phyloP scores from a whole-genome alignment of 2,329 filamentous ascomycete genomes.

The Aspergillus alliaceus region DNA sequence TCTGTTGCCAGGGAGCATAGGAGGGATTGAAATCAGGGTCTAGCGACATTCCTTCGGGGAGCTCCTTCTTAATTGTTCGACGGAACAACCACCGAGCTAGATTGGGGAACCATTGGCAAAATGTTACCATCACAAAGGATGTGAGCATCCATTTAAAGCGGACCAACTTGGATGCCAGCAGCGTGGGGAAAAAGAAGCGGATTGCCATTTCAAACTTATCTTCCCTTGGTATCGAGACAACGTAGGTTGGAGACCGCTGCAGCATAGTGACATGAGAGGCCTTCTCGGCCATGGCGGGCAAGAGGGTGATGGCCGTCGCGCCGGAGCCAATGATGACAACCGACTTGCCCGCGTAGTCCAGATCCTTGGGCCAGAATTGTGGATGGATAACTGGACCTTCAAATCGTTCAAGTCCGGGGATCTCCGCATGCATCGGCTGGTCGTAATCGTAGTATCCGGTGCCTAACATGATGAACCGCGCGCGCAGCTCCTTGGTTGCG shows the following conservation, averaged over 20 bases:
- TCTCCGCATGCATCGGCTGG: constrained; percentile 55
- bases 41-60: constrained; percentile 54
- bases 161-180: constrained; percentile 5
- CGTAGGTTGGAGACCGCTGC: constrained; percentile 70
- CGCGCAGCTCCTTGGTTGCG: constrained; percentile 1
- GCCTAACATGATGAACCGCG: constrained; percentile 55
- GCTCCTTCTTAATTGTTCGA: constrained; percentile 41
- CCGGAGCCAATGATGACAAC: constrained; percentile 72
- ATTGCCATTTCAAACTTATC: constrained; percentile 8
- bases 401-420: constrained; percentile 67
- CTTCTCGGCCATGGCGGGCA: constrained; percentile 65
- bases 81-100: constrained; percentile 47
- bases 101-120: constrained; percentile 54
- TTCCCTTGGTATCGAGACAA: constrained; percentile 50
- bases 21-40: constrained; percentile 62
- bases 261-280: constrained; percentile 70
- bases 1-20: constrained; percentile 68
- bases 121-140: constrained; percentile 47
- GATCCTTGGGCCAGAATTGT: constrained; percentile 69
- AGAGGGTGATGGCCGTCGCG: constrained; percentile 72
- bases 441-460: constrained; percentile 73
- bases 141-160: constrained; percentile 49
- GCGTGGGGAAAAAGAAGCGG: not conserved
- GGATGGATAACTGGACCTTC: constrained; percentile 62
- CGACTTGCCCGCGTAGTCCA: constrained; percentile 63